A percentile compares a stretch with the other conserved stretches of the same genome.
Conservation (phyloP, 306 rosid genomes). For the Oxytropis ochrocephala region DNA sequence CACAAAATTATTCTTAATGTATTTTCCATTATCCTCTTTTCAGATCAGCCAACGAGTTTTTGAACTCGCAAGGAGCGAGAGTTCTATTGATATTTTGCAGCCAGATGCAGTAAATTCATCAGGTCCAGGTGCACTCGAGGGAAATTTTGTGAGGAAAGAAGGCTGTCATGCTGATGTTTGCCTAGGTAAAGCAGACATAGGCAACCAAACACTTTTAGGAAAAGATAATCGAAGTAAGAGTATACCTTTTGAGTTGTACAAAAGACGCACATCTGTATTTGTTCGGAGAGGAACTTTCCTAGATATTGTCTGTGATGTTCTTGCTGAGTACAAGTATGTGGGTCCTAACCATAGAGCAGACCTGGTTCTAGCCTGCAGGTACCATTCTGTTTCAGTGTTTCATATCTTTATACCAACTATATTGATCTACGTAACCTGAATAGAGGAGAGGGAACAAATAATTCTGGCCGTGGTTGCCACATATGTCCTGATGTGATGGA, state of each 20-base stretch:
- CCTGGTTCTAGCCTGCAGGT: conserved; percentile 88
- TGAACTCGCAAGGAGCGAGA: conserved; percentile 49
- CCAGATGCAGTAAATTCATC: conserved; percentile 33
- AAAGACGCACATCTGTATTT: conserved; percentile 66
- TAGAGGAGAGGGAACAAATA: too few species aligned
- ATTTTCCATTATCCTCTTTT: conserved; percentile 22
- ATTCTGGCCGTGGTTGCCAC: too few species aligned
- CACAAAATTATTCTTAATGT: not conserved
- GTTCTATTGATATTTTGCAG: conserved; percentile 31
- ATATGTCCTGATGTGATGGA: not conserved
- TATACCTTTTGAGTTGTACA: conserved; percentile 76
- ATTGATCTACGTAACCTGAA: conserved; percentile 8
- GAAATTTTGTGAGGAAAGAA: conserved; percentile 26
- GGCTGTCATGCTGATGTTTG: not conserved
- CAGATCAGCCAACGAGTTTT: conserved; percentile 90
- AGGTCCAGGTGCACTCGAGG: conserved; percentile 21
- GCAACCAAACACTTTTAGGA: conserved; percentile 23
- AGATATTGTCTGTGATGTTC: conserved; percentile 68
- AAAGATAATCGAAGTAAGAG: conserved; percentile 38
- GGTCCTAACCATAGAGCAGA: conserved; percentile 92
- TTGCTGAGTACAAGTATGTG: conserved; percentile 84
- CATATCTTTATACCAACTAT: not conserved
- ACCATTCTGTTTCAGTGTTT: conserved; percentile 13
- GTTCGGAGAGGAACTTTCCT: conserved; percentile 58
- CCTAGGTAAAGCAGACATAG: conserved; percentile 23